Percentiles rank a stretch among this genome's conserved stretches.
These are phyloP conservation scores for Coprinopsis cinerea DNA, from an alignment of 768 basidiomycete species.

Conservation along the genomic window DNA sequence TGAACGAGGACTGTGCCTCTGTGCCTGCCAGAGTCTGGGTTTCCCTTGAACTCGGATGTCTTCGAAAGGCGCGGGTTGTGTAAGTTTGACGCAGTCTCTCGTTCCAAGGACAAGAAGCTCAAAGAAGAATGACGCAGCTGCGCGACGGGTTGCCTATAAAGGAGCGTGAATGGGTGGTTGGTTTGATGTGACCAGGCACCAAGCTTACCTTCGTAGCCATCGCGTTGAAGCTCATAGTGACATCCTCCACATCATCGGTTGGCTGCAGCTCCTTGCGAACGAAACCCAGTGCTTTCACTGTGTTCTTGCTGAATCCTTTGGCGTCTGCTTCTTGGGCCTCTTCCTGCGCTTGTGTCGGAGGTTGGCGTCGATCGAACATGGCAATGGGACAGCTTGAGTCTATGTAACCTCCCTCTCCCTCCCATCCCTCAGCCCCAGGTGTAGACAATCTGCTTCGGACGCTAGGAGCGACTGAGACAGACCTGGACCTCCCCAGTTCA, in stretches of 20 bases:
- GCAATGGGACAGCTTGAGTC: conserved; percentile 73
- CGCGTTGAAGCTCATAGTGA: conserved; percentile 68
- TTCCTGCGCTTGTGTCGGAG: conserved; percentile 36
- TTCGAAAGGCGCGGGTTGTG: conserved; percentile 69
- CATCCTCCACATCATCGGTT: conserved; percentile 41
- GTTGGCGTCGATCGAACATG: conserved; percentile 63
- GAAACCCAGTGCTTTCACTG: conserved; percentile 74
- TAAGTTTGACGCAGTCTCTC: conserved; percentile 80
- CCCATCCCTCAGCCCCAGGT: conserved; percentile 53
- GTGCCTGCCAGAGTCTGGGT: conserved; percentile 72
- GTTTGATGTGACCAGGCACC: background rate
- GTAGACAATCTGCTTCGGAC: conserved; percentile 63
- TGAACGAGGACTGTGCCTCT: conserved; percentile 6
- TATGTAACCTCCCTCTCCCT: conserved; percentile 61
- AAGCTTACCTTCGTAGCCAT: conserved; percentile 67
- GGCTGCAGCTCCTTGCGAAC: conserved; percentile 69
- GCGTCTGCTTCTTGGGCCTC: conserved; percentile 31
- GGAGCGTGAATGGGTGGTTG: too few species aligned
- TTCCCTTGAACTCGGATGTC: conserved; percentile 84
- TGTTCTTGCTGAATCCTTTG: conserved; percentile 85
- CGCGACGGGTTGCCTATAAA: conserved; percentile 76
- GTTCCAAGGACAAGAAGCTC: conserved; percentile 93
- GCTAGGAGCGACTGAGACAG: conserved; percentile 48
- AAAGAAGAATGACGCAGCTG: conserved; percentile 96
- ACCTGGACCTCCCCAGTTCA: conserved; percentile 36